Percentiles rank a stretch among this genome's conserved stretches.
These are phyloP conservation scores for Penicillium ochrochloron DNA, from an alignment of 495 filamentous ascomycete genomes.

Conservation along the genomic window DNA sequence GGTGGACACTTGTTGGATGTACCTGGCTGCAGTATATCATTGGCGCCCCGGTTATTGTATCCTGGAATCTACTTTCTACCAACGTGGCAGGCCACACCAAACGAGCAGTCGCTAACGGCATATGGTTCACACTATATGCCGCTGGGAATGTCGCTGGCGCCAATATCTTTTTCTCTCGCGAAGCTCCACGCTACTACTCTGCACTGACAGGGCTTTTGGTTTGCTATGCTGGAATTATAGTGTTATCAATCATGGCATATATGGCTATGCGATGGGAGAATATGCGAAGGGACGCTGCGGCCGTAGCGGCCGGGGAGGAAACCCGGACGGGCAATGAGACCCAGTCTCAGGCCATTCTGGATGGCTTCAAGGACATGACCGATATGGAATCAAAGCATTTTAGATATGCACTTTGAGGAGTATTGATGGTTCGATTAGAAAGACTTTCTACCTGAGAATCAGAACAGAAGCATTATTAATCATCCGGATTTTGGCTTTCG, in stretches of 20 bases:
- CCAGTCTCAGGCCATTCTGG: slow-evolving; percentile 36
- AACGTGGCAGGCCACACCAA: slow-evolving; percentile 73
- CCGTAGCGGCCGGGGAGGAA: slow-evolving; percentile 13
- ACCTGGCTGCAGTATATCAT: slow-evolving; percentile 55
- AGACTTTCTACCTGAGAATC: not conserved
- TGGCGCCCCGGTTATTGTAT: slow-evolving; percentile 55
- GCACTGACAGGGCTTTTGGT: slow-evolving; percentile 38
- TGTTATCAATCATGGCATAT: slow-evolving; percentile 31
- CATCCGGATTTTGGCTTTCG: not conserved
- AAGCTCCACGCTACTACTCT: slow-evolving; percentile 44
- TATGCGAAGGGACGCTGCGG: slow-evolving; percentile 29
- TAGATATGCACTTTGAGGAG: slow-evolving; percentile 42
- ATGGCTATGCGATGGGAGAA: slow-evolving; percentile 37
- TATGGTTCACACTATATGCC: slow-evolving; percentile 44
- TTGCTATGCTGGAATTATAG: slow-evolving; percentile 43
- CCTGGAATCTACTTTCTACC: slow-evolving; percentile 59
- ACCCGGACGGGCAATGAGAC: slow-evolving; percentile 13
- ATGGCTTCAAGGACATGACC: slow-evolving; percentile 53
- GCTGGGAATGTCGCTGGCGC: slow-evolving; percentile 52
- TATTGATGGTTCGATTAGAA: not conserved
- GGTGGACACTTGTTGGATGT: slow-evolving; percentile 56
- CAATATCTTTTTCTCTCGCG: slow-evolving; percentile 44
- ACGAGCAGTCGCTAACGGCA: slow-evolving; percentile 53
- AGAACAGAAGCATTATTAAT: not conserved
- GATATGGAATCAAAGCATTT: slow-evolving; percentile 53